phyloP scores from a whole-genome alignment of 2,329 filamentous ascomycete species.

The Phoma sp. region DNA sequence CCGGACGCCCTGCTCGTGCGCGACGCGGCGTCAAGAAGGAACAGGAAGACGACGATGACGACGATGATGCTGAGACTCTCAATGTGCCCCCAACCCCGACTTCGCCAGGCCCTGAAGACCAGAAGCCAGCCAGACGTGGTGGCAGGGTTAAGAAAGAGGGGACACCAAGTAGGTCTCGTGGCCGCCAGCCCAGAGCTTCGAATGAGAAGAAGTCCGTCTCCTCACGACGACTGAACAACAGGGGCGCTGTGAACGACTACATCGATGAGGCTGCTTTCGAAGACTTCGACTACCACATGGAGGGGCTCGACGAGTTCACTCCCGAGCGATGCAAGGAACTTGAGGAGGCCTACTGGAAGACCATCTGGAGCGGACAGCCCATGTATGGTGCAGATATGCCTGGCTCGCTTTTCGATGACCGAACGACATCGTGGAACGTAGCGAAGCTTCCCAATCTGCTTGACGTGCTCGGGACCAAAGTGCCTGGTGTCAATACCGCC shows the following conservation, averaged over 20 bases:
- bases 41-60: slow-evolving; percentile 42
- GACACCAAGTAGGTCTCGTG: slow-evolving; percentile 62
- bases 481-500: slow-evolving; percentile 96
- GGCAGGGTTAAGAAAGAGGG: slow-evolving; percentile 44
- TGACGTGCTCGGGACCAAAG: slow-evolving; percentile 91
- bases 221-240: slow-evolving; percentile 84
- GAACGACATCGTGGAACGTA: slow-evolving; percentile 86
- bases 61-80: slow-evolving; percentile 37
- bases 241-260: slow-evolving; percentile 75
- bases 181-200: slow-evolving; percentile 53
- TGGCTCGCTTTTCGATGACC: slow-evolving; percentile 90
- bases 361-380: slow-evolving; percentile 89
- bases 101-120: slow-evolving; percentile 51
- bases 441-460: slow-evolving; percentile 92
- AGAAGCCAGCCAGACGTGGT: slow-evolving; percentile 36
- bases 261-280: slow-evolving; percentile 91
- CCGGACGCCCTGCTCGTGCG: slow-evolving; percentile 53
- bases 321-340: slow-evolving; percentile 91
- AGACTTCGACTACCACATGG: slow-evolving; percentile 87
- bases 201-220: slow-evolving; percentile 71
- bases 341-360: slow-evolving; percentile 96
- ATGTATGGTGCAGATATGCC: slow-evolving; percentile 97
- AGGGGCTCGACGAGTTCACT: slow-evolving; percentile 83
- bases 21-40: slow-evolving; percentile 29
- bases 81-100: slow-evolving; percentile 51